phyloP scores from a whole-genome alignment of 2,329 filamentous ascomycete genomes.

The Raffaelea albimanens region DNA sequence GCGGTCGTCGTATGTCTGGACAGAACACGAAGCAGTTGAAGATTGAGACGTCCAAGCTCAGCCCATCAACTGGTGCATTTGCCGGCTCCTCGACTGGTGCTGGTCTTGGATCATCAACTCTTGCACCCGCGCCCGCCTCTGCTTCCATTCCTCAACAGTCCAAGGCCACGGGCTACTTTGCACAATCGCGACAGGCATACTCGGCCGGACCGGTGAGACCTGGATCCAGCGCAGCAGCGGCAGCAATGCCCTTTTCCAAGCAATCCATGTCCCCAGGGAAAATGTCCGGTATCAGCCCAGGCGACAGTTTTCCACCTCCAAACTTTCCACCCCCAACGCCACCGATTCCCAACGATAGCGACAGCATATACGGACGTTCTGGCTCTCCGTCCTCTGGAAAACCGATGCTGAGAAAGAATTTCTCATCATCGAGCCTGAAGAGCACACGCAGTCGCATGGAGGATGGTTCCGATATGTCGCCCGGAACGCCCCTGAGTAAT shows the following conservation, averaged over 20 bases:
- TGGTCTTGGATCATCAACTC: neutral
- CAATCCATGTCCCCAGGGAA: slow-evolving; percentile 8
- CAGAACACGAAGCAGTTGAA: slow-evolving; percentile 75
- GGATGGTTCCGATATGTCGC: slow-evolving; percentile 57
- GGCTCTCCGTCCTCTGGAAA: slow-evolving; percentile 43
- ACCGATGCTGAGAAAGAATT: slow-evolving; percentile 52
- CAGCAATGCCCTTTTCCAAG: slow-evolving; percentile 16
- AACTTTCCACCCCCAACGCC: slow-evolving; percentile 20
- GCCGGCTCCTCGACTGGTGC: neutral
- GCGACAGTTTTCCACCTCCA: slow-evolving; percentile 17
- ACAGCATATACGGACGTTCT: slow-evolving; percentile 23
- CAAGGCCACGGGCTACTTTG: slow-evolving; percentile 26
- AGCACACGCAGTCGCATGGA: slow-evolving; percentile 65
- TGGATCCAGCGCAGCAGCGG: slow-evolving; percentile 10
- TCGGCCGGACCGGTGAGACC: slow-evolving; percentile 26
- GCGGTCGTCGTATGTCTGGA: slow-evolving; percentile 69
- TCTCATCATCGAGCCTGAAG: slow-evolving; percentile 60
- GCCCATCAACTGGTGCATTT: slow-evolving; percentile 12
- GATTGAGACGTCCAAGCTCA: slow-evolving; percentile 62
- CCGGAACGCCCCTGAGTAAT: slow-evolving; percentile 64
- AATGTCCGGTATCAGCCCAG: slow-evolving; percentile 16
- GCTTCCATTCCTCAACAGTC: slow-evolving; percentile 13
- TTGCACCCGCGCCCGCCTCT: neutral
- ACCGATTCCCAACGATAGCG: slow-evolving; percentile 24
- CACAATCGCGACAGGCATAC: slow-evolving; percentile 31